Conservation (phyloP, 202 grass and related monocot species). For the Elaeis oleifera region DNA sequence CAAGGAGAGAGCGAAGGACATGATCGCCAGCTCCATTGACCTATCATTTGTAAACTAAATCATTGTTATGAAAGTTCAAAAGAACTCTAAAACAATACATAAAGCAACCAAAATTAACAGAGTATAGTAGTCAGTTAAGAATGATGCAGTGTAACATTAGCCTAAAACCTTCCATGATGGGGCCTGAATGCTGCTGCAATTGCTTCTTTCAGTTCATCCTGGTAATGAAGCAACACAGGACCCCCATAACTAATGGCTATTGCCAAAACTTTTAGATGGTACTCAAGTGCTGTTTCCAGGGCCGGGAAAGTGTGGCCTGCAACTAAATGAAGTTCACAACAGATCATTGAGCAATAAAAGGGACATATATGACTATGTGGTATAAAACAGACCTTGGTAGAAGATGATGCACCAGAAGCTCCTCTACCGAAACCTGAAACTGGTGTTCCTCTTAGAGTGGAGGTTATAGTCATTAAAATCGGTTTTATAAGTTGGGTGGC, state of each 20-base stretch:
- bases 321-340: constrained; percentile 11
- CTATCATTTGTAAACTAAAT: constrained; percentile 41
- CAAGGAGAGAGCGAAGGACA: constrained; percentile 79
- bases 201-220: constrained; percentile 63
- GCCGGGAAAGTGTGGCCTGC: constrained; percentile 89
- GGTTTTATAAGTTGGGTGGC: constrained; percentile 64
- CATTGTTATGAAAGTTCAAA: constrained; percentile 8
- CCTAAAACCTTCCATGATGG: constrained; percentile 87
- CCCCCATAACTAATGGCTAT: constrained; percentile 80
- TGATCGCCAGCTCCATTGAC: constrained; percentile 90
- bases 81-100: constrained; percentile 9
- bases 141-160: constrained; percentile 21
- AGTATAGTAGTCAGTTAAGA: not conserved
- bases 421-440: constrained; percentile 60
- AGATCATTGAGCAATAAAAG: constrained; percentile 20
- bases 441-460: constrained; percentile 65
- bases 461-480: constrained; percentile 63
- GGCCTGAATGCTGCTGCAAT: constrained; percentile 67
- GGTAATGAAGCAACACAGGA: constrained; percentile 51
- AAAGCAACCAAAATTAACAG: not conserved
- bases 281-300: constrained; percentile 82
- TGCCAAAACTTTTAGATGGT: constrained; percentile 87
- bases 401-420: constrained; percentile 28
- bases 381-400: constrained; percentile 55
- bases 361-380: constrained; percentile 16